phyloP scores from a whole-genome alignment of 129 eudicot genomes.

The Flaveria sonorensis region DNA sequence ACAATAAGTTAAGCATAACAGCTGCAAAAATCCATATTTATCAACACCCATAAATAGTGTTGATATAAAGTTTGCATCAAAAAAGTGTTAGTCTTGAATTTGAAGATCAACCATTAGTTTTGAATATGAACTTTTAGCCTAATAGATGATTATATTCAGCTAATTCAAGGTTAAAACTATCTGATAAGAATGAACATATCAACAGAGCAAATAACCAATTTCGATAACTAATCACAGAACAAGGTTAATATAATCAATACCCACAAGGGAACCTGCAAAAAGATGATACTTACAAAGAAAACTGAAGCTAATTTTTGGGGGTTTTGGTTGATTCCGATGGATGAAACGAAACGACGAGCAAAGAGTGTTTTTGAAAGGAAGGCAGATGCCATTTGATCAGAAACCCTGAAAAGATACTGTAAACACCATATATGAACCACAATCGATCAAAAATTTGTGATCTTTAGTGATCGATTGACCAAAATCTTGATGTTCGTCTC shows the following conservation, averaged over 20 bases:
- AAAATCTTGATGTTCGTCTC: background rate
- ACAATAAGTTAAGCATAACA: background rate
- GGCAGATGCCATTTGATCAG: constrained; percentile 57
- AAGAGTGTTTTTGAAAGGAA: constrained; percentile 49
- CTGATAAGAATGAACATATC: too few species aligned
- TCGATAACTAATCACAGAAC: constrained; percentile 10
- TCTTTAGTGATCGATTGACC: background rate
- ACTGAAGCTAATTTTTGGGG: constrained; percentile 33
- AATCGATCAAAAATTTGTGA: background rate
- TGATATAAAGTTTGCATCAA: constrained; percentile 2
- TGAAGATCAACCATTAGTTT: too few species aligned
- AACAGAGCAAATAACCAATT: background rate
- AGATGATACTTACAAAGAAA: constrained; percentile 36
- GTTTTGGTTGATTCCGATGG: constrained; percentile 25
- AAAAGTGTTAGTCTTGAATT: background rate
- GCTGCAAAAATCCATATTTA: background rate
- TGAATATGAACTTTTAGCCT: too few species aligned
- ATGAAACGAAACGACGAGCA: constrained; percentile 40
- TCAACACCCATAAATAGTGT: too few species aligned
- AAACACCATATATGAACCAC: constrained; percentile 24
- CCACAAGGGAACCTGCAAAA: background rate
- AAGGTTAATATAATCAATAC: background rate
- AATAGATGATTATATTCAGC: too few species aligned
- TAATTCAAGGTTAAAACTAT: too few species aligned
- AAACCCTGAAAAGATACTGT: constrained; percentile 19